Evolutionary conservation across 2,329 filamentous ascomycete genomes (phyloP).

Genomic region (Juglanconis juglandina): DNA sequence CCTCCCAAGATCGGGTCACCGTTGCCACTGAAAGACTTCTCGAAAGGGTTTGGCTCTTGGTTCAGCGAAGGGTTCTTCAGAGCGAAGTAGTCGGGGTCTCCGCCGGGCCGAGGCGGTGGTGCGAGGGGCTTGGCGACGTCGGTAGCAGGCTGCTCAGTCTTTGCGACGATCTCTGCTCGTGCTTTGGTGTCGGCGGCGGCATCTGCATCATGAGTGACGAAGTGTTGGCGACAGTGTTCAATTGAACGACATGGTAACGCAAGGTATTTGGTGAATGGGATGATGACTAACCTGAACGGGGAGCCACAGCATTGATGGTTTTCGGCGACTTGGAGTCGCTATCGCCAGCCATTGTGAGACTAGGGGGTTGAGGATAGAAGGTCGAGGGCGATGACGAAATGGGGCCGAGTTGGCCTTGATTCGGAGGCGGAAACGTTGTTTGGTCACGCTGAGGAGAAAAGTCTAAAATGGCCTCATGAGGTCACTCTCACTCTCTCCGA

Average conservation of each 20-base stretch:
- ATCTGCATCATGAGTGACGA: conserved; percentile 32
- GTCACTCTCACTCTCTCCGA: conserved; percentile 8
- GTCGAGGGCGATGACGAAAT: conserved; percentile 37
- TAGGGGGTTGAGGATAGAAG: neutral
- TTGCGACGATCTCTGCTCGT: conserved; percentile 38
- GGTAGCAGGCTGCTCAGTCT: conserved; percentile 49
- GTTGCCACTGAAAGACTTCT: conserved; percentile 77
- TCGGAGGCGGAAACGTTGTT: neutral
- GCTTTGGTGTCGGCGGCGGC: conserved; percentile 43
- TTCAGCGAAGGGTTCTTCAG: conserved; percentile 58
- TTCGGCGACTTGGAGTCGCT: conserved; percentile 49
- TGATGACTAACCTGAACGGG: conserved; percentile 17
- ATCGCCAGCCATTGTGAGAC: conserved; percentile 18
- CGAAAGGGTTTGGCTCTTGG: conserved; percentile 93
- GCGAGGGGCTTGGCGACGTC: conserved; percentile 64
- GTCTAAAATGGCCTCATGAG: conserved; percentile 16
- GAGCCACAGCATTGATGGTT: conserved; percentile 31
- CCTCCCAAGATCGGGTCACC: conserved; percentile 28
- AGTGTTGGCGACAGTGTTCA: conserved; percentile 12
- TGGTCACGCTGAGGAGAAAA: conserved; percentile 8
- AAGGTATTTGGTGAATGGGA: conserved; percentile 1
- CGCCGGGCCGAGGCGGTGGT: conserved; percentile 63
- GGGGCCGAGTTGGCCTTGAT: neutral
- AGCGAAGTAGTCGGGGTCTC: conserved; percentile 65
- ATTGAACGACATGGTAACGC: conserved; percentile 5